phyloP scores from a whole-genome alignment of 2,329 filamentous ascomycete genomes.

The Ceratocystis alfenasii region DNA sequence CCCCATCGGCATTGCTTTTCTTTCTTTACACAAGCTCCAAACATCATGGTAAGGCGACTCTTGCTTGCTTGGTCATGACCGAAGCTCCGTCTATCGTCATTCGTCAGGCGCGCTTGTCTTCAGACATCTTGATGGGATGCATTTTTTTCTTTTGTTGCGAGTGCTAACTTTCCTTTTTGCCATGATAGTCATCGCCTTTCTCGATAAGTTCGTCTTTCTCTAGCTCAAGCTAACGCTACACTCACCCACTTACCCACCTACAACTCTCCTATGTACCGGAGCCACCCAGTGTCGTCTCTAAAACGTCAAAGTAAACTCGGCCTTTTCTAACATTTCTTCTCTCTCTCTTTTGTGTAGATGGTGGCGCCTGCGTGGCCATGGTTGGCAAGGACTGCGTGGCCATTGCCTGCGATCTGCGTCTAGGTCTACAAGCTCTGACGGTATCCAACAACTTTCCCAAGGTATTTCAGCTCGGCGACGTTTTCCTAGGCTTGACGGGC shows the following conservation, averaged over 20 bases:
- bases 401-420: slow-evolving; percentile 96
- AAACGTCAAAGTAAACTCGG: slow-evolving; percentile 10
- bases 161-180: slow-evolving; percentile 27
- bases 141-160: neutral
- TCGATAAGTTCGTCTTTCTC: slow-evolving; percentile 64
- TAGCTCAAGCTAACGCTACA: neutral
- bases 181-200: slow-evolving; percentile 69
- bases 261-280: slow-evolving; percentile 17
- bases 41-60: slow-evolving; percentile 14
- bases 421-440: slow-evolving; percentile 90
- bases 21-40: slow-evolving; percentile 5
- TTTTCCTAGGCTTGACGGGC: slow-evolving; percentile 89
- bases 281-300: slow-evolving; percentile 6
- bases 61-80: neutral
- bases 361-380: slow-evolving; percentile 96
- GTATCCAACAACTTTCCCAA: slow-evolving; percentile 99
- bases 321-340: slow-evolving; percentile 11
- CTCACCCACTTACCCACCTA: neutral
- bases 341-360: slow-evolving; percentile 39
- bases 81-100: neutral
- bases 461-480: slow-evolving; percentile 93
- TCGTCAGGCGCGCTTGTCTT: neutral
- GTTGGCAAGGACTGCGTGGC: slow-evolving; percentile 99
- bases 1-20: neutral
- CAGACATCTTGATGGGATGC: neutral